Evolutionary conservation across 148 eudicot species (phyloP).

Genomic region (Drosera capensis): DNA sequence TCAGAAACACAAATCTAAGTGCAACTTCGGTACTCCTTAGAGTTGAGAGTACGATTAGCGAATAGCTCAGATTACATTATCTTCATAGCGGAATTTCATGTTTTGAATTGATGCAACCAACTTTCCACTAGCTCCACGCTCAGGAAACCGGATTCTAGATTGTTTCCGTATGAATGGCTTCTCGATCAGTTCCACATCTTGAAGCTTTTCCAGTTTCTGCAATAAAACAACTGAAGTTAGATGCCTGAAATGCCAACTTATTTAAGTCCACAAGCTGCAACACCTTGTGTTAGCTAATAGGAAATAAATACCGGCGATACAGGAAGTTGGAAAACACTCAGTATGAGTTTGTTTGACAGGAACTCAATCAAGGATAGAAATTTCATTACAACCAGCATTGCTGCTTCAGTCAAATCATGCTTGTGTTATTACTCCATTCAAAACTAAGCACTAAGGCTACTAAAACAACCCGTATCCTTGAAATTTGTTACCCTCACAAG

Average conservation of each 20-base stretch:
- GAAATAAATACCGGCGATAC: too few species aligned
- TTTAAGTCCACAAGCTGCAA: too few species aligned
- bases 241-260: background rate
- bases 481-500: too few species aligned
- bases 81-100: constrained; percentile 57
- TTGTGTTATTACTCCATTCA: too few species aligned
- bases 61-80: constrained; percentile 33
- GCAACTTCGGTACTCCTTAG: background rate
- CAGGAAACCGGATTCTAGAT: constrained; percentile 91
- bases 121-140: constrained; percentile 88
- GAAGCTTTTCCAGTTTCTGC: constrained; percentile 89
- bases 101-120: constrained; percentile 53
- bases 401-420: too few species aligned
- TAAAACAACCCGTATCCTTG: too few species aligned
- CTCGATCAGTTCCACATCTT: constrained; percentile 77
- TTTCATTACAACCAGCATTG: too few species aligned
- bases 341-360: too few species aligned
- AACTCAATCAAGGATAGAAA: too few species aligned
- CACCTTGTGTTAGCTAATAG: too few species aligned
- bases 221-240: constrained; percentile 3
- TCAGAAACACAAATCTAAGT: background rate
- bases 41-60: background rate
- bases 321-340: too few species aligned
- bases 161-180: constrained; percentile 94
- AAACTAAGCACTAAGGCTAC: too few species aligned